phyloP scores from a whole-genome alignment of 2,329 filamentous ascomycete genomes.

The Arthroderma sp. region DNA sequence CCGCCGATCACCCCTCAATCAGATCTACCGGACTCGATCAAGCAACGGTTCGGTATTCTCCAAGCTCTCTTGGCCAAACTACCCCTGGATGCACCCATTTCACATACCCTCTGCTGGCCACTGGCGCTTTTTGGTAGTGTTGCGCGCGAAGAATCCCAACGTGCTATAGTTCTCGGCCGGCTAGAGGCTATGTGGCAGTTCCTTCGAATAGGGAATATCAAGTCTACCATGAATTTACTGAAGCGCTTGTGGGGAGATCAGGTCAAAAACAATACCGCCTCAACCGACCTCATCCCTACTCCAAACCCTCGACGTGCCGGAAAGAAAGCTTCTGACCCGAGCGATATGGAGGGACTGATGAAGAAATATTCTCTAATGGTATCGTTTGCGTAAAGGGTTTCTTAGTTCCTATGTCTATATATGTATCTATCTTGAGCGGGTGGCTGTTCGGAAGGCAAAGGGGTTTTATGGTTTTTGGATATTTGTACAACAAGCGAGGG shows the following conservation, averaged over 20 bases:
- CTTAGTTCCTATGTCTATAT: no score
- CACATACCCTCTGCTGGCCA: conserved; percentile 7
- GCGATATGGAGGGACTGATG: conserved; percentile 8
- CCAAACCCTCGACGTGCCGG: neutral
- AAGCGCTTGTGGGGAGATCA: conserved; percentile 5
- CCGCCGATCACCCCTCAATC: conserved; percentile 6
- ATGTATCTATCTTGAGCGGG: no score
- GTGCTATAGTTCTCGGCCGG: conserved; percentile 3
- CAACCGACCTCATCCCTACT: neutral
- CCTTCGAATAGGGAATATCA: conserved; percentile 5
- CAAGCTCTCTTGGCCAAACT: conserved; percentile 1
- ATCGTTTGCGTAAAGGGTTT: conserved; percentile 4
- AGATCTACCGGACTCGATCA: conserved; percentile 1
- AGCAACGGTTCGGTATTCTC: conserved; percentile 1
- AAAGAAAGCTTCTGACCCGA: neutral
- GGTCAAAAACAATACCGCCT: neutral
- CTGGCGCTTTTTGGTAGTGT: conserved; percentile 5
- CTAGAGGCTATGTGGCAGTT: conserved; percentile 7
- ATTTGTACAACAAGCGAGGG: no score
- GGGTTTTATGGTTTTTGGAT: no score
- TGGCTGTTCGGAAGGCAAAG: no score
- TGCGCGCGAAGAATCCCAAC: conserved; percentile 1
- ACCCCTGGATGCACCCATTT: conserved; percentile 6
- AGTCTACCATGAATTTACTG: conserved; percentile 5
- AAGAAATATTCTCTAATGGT: conserved; percentile 6